These are phyloP conservation scores for Kazachstania bromeliacearum DNA, from an alignment of 805 yeast species.

Conservation along the genomic window DNA sequence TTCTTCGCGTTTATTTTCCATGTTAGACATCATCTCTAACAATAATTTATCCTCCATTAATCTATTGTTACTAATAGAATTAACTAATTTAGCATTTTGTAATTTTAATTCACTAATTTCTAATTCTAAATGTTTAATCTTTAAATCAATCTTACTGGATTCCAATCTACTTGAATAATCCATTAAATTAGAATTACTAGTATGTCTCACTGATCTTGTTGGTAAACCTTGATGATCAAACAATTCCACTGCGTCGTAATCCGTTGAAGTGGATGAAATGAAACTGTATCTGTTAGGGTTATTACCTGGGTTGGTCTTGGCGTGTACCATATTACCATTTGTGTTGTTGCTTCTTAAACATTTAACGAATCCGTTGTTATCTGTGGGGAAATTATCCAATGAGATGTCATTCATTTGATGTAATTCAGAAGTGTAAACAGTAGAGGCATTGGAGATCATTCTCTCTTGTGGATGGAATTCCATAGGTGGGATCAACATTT, in stretches of 20 bases:
- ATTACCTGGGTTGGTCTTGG: constrained; percentile 7
- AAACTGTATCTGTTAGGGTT: constrained; percentile 24
- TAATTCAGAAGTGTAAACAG: constrained; percentile 9
- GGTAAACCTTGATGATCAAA: constrained; percentile 1
- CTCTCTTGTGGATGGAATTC: constrained; percentile 2
- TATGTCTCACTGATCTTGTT: background rate
- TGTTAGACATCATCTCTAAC: constrained; percentile 4
- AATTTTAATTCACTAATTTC: constrained; percentile 27
- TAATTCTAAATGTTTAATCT: constrained; percentile 27
- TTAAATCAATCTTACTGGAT: constrained; percentile 15
- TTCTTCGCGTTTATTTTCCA: background rate
- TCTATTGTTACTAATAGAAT: constrained; percentile 21
- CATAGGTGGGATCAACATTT: background rate
- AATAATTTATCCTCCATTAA: constrained; percentile 21
- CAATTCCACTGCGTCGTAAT: constrained; percentile 13
- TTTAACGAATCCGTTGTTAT: constrained; percentile 8
- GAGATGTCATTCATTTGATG: background rate
- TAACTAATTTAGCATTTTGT: constrained; percentile 27
- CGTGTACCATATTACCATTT: constrained; percentile 7
- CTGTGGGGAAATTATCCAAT: constrained; percentile 4
- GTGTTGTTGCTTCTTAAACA: constrained; percentile 1
- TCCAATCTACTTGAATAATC: constrained; percentile 3
- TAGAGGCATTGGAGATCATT: constrained; percentile 7
- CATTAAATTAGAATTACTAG: background rate
- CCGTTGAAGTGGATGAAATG: constrained; percentile 26